Evolutionary conservation across 441 rosid species (phyloP), one percentile per base, ranked within the genome.

Genomic region (Populus hybrid): DNA sequence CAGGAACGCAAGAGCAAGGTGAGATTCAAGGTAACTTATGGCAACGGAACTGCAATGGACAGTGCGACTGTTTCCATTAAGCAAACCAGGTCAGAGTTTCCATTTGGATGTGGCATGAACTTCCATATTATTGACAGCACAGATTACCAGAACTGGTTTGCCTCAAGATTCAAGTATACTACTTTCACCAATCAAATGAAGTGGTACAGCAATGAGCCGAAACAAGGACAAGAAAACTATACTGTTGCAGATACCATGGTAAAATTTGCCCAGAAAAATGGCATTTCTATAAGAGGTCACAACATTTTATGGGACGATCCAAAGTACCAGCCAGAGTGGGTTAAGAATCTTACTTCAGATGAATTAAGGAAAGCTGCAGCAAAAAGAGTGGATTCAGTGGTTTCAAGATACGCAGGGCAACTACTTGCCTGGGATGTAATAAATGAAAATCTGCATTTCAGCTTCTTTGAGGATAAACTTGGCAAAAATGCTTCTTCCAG

Each of bases 181-280:
- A 88, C 91, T 11, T 89, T 92, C 88, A 90, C 93, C 36, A 93
- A 92, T 34, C 90, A 86, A 82, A 92, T 93, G 90, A 93, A 90
- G 77, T 93, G 98, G 98, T 90, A 90, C 71, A 79, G 89, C 81
- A 92, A 90, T 0, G 97, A 93, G 86, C 30, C 11, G 21, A 69
- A 1, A 42, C 88, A 71, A 34, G 92, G 92, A 5, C 68, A 16
- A 9, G 95, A 89, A 80, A 85, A 93, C 86, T 92, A 92, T 74
- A 85, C 91, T 2, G 3, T 81, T 5, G 76, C 97, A 0, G 95
- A 93, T 46, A 78, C 86, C 9, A 93, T 93, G 97, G 57, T 93
- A 11, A 65, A 69, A 7, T 89, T 92, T 42, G 64, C 87, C 5
- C 10, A 81, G 67, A 67, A 70, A 2, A 84, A 89, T 35, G 84